Evolutionary conservation across 139 green algal genomes (phyloP).

Genomic region (Pseudopediastrum boryanum): DNA sequence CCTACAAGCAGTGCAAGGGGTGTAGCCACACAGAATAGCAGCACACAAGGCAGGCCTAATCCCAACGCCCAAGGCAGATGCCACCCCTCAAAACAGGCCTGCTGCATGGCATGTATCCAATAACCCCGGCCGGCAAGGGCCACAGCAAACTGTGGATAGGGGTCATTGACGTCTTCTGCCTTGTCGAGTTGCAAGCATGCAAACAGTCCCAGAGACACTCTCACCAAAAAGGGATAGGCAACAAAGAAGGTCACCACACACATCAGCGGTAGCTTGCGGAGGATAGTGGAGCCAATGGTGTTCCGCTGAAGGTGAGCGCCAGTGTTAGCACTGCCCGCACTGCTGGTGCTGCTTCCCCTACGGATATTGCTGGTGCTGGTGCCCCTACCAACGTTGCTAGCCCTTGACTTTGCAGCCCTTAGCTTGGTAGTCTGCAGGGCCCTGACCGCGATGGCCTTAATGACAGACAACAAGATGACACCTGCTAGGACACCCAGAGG

Average conservation of each 20-base stretch:
- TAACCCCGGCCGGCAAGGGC: background rate
- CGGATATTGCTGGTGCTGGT: too few relatives aligned
- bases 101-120: conserved; percentile 6
- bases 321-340: too few relatives aligned
- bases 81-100: background rate
- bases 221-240: background rate
- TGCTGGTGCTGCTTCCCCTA: too few relatives aligned
- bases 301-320: too few relatives aligned
- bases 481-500: background rate
- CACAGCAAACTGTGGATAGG: conserved; percentile 12
- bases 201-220: background rate
- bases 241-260: background rate
- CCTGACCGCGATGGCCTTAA: background rate
- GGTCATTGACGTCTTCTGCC: background rate
- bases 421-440: too few relatives aligned
- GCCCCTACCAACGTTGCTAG: too few relatives aligned
- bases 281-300: too few relatives aligned
- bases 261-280: background rate
- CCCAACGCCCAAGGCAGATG: background rate
- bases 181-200: conserved; percentile 7
- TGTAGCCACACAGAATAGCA: conserved; percentile 7
- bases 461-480: too few relatives aligned
- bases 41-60: background rate
- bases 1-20: background rate
- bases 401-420: too few relatives aligned